These are phyloP conservation scores for Alternaria consortialis DNA, from an alignment of 2,329 filamentous ascomycete genomes.

Conservation along the genomic window DNA sequence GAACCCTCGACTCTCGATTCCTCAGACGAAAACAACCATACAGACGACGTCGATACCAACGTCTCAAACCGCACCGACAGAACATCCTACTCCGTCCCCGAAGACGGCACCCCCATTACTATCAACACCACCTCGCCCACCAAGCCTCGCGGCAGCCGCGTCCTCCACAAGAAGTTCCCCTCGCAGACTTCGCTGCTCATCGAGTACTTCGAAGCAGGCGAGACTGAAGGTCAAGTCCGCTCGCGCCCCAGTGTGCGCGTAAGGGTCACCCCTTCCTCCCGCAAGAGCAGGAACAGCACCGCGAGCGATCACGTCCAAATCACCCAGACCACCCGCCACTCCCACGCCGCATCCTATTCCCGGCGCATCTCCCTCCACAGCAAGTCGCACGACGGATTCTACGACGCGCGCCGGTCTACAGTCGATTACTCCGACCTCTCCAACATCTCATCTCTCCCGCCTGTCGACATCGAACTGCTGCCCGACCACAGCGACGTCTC, in stretches of 20 bases:
- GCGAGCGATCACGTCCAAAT: conserved; percentile 85
- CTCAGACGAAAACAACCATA: conserved; percentile 60
- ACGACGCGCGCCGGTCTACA: conserved; percentile 26
- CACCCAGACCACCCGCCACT: conserved; percentile 77
- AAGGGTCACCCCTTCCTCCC: conserved; percentile 75
- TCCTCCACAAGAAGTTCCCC: conserved; percentile 60
- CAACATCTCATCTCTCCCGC: conserved; percentile 72
- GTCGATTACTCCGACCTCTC: conserved; percentile 78
- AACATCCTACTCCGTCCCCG: conserved; percentile 81
- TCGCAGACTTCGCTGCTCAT: conserved; percentile 93
- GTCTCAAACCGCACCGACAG: conserved; percentile 73
- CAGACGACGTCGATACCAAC: conserved; percentile 69
- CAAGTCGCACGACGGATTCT: conserved; percentile 52
- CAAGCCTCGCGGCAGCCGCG: conserved; percentile 65
- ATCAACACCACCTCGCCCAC: conserved; percentile 79
- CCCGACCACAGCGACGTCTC: conserved; percentile 71
- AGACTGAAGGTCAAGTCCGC: conserved; percentile 66
- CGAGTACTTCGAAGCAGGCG: conserved; percentile 91
- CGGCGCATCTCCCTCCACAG: conserved; percentile 71
- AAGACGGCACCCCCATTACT: conserved; percentile 90
- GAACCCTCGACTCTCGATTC: conserved; percentile 72
- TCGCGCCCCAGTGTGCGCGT: conserved; percentile 84
- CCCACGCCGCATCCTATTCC: conserved; percentile 72
- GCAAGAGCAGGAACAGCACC: conserved; percentile 56
- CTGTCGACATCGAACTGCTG: conserved; percentile 90